Base-by-base conservation (phyloP, 1,139 yeast genomes). In the Taphrina communis region DNA sequence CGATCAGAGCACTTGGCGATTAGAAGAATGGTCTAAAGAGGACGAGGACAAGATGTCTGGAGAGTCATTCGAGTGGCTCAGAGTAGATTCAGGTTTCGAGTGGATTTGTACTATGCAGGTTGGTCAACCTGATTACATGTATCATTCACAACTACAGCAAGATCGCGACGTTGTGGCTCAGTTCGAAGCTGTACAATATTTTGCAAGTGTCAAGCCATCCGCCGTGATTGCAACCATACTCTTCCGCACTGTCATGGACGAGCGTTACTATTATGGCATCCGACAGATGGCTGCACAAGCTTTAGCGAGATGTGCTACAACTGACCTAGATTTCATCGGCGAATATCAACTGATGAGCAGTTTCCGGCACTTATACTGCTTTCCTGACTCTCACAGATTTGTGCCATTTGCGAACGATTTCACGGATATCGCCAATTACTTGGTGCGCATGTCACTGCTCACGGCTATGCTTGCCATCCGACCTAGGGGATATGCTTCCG, bases 81-180 rank as follows among this genome's bases (percentile, higher is more conserved):
- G 99, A 73, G 91, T 93, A 9, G 99, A 95, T 79, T 93, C 97
- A 0, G 99, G 95, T 78, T 90, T 89, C 75, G 99, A 95, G 77
- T 95, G 99, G 99, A 89, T 95, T 65, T 91, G 96, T 70, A 85
- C 85, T 72, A 82, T 90, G 39, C 84, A 87, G 71, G 86, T 95
- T 48, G 89, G 88, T 73, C 97, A 93, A 77, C 97, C 97, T 0
- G 98, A 92, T 75, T 90, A 91, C 76, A 95, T 94, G 97, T 94
- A 85, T 77, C 91, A 92, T 0, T 89, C 98, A 0, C 99, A 95
- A 76, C 79, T 95, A 48, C 95, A 90, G 74, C 96, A 91, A 77
- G 99, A 95, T 78, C 81, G 97, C 72, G 99, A 95, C 76, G 96
- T 95, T 17, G 97, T 92, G 73, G 99, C 99, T 0, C 99, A 95